These are phyloP conservation scores for Stygiomarasmius scandens DNA, from an alignment of 1,284 basidiomycete genomes.

Conservation along the genomic window DNA sequence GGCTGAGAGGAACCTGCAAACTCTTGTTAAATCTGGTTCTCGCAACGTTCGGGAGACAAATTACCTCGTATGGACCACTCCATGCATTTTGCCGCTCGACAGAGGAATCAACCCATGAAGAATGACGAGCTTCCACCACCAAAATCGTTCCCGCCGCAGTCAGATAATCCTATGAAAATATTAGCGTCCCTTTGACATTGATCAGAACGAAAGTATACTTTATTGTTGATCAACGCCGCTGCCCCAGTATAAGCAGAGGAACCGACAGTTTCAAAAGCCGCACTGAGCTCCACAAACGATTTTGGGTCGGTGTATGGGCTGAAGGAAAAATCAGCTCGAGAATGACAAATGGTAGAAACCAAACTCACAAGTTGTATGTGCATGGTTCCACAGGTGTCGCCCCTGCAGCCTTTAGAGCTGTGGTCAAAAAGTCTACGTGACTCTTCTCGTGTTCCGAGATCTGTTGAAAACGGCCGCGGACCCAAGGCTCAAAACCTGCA, in stretches of 20 bases:
- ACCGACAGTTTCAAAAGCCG: slow-evolving; percentile 63
- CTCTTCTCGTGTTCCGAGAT: slow-evolving; percentile 54
- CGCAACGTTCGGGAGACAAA: not conserved
- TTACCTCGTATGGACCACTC: slow-evolving; percentile 54
- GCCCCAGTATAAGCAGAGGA: slow-evolving; percentile 58
- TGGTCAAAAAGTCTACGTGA: slow-evolving; percentile 31
- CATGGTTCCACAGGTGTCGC: slow-evolving; percentile 10
- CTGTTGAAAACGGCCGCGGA: slow-evolving; percentile 45
- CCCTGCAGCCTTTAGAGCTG: slow-evolving; percentile 20
- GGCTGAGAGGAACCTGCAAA: slow-evolving; percentile 47
- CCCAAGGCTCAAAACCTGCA: slow-evolving; percentile 45
- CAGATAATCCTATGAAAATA: slow-evolving; percentile 29
- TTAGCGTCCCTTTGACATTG: not conserved
- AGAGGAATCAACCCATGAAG: slow-evolving; percentile 53
- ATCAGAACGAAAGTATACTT: slow-evolving; percentile 13
- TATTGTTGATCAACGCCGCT: slow-evolving; percentile 44
- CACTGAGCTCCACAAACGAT: slow-evolving; percentile 54
- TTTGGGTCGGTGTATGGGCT: slow-evolving; percentile 52
- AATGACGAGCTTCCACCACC: slow-evolving; percentile 48
- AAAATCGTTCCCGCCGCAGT: slow-evolving; percentile 46
- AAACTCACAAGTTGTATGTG: slow-evolving; percentile 11
- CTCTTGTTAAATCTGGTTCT: not conserved
- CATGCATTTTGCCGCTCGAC: slow-evolving; percentile 51
- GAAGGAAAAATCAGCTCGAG: not conserved
- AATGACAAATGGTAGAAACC: not conserved